These are phyloP conservation scores for Pyrenula aspistea DNA, from an alignment of 495 filamentous ascomycete species.

Conservation along the genomic window DNA sequence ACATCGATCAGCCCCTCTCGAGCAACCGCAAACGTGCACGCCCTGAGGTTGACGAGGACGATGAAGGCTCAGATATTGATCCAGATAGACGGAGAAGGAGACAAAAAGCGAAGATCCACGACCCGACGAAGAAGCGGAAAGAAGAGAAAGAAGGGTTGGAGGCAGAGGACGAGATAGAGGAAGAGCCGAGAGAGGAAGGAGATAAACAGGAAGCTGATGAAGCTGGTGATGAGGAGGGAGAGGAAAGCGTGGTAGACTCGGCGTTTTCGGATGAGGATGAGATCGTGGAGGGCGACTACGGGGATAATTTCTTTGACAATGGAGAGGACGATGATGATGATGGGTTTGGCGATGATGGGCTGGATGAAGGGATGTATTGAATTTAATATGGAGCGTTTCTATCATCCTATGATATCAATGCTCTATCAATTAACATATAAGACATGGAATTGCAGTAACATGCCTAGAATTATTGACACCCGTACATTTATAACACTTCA, in stretches of 20 bases:
- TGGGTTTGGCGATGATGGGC: constrained; percentile 31
- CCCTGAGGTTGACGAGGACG: constrained; percentile 35
- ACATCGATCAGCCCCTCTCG: constrained; percentile 15
- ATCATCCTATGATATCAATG: too few species aligned
- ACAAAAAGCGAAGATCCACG: constrained; percentile 9
- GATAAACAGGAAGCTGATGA: constrained; percentile 28
- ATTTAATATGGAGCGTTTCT: too few species aligned
- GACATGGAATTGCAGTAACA: too few species aligned
- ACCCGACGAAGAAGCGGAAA: not conserved
- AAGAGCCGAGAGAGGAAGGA: constrained; percentile 21
- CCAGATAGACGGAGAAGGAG: constrained; percentile 15
- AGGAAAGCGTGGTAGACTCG: constrained; percentile 43
- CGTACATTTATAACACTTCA: too few species aligned
- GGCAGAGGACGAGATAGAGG: constrained; percentile 25
- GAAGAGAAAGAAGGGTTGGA: constrained; percentile 8
- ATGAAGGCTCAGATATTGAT: constrained; percentile 13
- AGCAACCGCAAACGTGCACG: constrained; percentile 20
- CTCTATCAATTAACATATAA: too few species aligned
- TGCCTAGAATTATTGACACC: too few species aligned
- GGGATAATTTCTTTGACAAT: constrained; percentile 53
- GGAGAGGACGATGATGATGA: constrained; percentile 49
- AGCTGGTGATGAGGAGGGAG: constrained; percentile 24
- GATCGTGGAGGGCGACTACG: constrained; percentile 49
- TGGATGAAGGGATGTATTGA: constrained; percentile 37
- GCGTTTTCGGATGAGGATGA: constrained; percentile 46